These are phyloP conservation scores for Withania somnifera DNA, from an alignment of 305 asterid species.

Conservation along the genomic window DNA sequence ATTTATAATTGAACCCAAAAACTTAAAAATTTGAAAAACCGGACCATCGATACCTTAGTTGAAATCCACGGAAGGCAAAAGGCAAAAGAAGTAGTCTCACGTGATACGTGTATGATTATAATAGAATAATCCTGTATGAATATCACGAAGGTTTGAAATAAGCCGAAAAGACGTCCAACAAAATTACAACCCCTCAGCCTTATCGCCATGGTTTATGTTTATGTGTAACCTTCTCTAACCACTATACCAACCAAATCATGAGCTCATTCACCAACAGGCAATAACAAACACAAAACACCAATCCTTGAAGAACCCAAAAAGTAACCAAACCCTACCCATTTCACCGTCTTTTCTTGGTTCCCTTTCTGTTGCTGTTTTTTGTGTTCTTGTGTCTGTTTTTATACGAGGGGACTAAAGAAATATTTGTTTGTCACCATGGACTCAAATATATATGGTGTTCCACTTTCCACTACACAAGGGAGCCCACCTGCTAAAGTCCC, in stretches of 20 bases:
- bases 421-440: slow-evolving; percentile 19
- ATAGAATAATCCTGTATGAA: too few relatives aligned
- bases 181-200: background rate
- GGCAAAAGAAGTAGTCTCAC: background rate
- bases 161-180: background rate
- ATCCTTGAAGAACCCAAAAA: slow-evolving; percentile 18
- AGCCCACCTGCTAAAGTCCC: slow-evolving; percentile 31
- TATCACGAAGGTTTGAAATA: background rate
- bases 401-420: background rate
- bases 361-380: background rate
- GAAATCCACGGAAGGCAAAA: too few relatives aligned
- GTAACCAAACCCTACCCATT: slow-evolving; percentile 9
- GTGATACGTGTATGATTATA: background rate
- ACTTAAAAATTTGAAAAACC: too few relatives aligned
- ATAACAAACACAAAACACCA: slow-evolving; percentile 8
- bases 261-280: background rate
- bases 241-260: background rate
- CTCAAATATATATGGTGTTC: slow-evolving; percentile 40
- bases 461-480: slow-evolving; percentile 41
- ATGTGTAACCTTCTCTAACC: background rate
- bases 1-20: too few relatives aligned
- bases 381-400: background rate
- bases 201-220: background rate
- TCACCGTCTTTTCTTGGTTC: background rate
- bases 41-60: too few relatives aligned